These are phyloP conservation scores for Paecilomyces fulvus DNA, from an alignment of 2,329 filamentous ascomycete genomes.

Conservation along the genomic window DNA sequence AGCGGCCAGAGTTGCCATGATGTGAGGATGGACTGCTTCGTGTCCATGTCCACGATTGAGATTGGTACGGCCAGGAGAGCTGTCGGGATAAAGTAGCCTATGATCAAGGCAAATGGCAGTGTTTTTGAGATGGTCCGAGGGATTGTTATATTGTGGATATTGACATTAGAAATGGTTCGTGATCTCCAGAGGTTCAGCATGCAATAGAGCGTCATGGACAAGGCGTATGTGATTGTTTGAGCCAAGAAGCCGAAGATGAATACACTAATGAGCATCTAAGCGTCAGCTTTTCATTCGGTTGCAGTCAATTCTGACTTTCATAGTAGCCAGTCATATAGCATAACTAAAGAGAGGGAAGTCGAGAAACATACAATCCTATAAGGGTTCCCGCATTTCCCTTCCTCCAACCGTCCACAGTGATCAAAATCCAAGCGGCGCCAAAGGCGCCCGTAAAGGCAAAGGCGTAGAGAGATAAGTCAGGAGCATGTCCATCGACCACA, in stretches of 20 bases:
- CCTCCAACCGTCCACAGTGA: constrained; percentile 39
- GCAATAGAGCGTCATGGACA: constrained; percentile 37
- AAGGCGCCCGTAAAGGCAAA: constrained; percentile 34
- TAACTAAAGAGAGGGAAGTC: background rate
- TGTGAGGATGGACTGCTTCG: constrained; percentile 41
- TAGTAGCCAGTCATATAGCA: background rate
- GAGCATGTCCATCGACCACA: constrained; percentile 28
- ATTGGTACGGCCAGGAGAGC: constrained; percentile 37
- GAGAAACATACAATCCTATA: constrained; percentile 32
- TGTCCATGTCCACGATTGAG: constrained; percentile 25
- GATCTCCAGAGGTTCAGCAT: constrained; percentile 37
- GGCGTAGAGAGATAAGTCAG: constrained; percentile 27
- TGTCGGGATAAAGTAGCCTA: constrained; percentile 39
- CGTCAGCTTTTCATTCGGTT: constrained; percentile 3
- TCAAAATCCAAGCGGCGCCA: constrained; percentile 33
- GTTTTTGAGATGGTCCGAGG: constrained; percentile 23
- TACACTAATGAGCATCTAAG: constrained; percentile 14
- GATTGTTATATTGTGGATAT: constrained; percentile 23
- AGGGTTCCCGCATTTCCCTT: constrained; percentile 34
- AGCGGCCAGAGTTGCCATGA: constrained; percentile 46
- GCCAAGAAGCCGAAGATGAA: constrained; percentile 33
- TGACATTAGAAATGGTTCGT: constrained; percentile 27
- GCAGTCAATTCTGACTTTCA: constrained; percentile 1
- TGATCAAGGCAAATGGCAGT: constrained; percentile 33
- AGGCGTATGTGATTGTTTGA: constrained; percentile 37